Percentiles rank a stretch among this genome's conserved stretches.
These are phyloP conservation scores for Sesbania bispinosa DNA, from an alignment of 306 rosid species.

Conservation along the genomic window DNA sequence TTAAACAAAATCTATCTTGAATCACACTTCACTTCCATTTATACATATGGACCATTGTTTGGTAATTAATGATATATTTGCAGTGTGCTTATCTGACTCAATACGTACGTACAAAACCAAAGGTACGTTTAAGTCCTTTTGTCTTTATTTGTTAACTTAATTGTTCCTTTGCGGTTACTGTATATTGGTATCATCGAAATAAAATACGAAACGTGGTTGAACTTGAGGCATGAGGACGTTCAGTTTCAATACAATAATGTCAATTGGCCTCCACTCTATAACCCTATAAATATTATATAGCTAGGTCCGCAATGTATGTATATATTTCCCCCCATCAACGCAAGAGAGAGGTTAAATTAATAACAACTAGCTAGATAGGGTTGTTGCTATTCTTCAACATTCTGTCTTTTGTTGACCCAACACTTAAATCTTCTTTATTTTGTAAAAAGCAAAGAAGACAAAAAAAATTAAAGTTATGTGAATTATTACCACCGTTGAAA, in stretches of 20 bases:
- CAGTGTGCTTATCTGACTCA: too few species aligned
- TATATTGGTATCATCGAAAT: not conserved
- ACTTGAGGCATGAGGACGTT: too few species aligned
- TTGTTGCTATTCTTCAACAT: not conserved
- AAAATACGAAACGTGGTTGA: conserved; percentile 10
- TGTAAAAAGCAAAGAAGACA: not conserved
- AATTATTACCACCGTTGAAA: not conserved
- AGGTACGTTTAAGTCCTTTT: not conserved
- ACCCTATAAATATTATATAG: not conserved
- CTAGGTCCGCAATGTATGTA: not conserved
- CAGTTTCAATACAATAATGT: conserved; percentile 13
- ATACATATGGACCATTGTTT: too few species aligned
- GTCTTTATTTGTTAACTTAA: conserved; percentile 6
- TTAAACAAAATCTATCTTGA: too few species aligned
- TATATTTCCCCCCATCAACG: not conserved
- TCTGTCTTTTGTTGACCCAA: conserved; percentile 10
- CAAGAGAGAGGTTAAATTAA: not conserved
- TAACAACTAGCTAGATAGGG: not conserved
- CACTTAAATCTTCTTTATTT: not conserved
- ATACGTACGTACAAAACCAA: not conserved
- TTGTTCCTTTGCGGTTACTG: not conserved
- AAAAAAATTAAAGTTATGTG: not conserved
- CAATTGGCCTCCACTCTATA: conserved; percentile 10
- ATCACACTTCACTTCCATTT: too few species aligned
- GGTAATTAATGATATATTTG: too few species aligned